These are phyloP conservation scores for Gliomastix tumulicola DNA, from an alignment of 2,329 filamentous ascomycete genomes.

Conservation along the genomic window DNA sequence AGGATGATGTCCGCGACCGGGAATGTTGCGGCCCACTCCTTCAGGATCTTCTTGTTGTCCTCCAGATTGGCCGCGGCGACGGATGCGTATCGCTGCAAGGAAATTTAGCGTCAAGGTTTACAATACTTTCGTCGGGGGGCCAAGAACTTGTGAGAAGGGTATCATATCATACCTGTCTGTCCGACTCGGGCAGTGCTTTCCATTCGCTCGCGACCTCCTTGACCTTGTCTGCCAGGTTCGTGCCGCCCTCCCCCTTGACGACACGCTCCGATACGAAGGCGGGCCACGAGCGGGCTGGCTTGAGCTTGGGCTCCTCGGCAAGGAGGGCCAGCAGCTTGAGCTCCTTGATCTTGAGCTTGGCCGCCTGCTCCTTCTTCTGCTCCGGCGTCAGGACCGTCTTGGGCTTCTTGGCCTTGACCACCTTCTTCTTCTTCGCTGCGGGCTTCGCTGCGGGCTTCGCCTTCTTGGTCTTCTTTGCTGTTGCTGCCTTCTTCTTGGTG, in stretches of 20 bases:
- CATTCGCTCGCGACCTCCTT: conserved; percentile 20
- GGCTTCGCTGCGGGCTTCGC: conserved; percentile 9
- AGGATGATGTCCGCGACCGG: conserved; percentile 27
- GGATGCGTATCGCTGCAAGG: conserved; percentile 20
- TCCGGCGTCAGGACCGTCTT: conserved; percentile 29
- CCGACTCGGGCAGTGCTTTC: conserved; percentile 28
- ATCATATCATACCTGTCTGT: conserved; percentile 30
- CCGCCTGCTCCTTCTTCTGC: conserved; percentile 25
- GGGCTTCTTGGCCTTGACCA: conserved; percentile 13
- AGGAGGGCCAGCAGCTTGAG: conserved; percentile 34
- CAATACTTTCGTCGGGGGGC: neutral
- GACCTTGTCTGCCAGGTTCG: conserved; percentile 12
- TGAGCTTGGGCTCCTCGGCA: conserved; percentile 25
- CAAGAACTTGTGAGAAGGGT: conserved; percentile 16
- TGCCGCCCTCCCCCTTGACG: conserved; percentile 1
- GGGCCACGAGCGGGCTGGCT: too few species aligned
- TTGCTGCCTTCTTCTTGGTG: conserved; percentile 6
- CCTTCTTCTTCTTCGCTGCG: conserved; percentile 10
- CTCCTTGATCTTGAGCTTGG: conserved; percentile 19
- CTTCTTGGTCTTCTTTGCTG: conserved; percentile 7
- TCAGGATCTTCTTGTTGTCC: conserved; percentile 28
- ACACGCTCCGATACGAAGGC: too few species aligned
- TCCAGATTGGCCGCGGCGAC: conserved; percentile 30
- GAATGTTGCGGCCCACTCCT: conserved; percentile 41
- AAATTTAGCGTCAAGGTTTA: too few species aligned